Base-by-base conservation (phyloP, 495 filamentous ascomycete species). In the Hamigera avellanea region DNA sequence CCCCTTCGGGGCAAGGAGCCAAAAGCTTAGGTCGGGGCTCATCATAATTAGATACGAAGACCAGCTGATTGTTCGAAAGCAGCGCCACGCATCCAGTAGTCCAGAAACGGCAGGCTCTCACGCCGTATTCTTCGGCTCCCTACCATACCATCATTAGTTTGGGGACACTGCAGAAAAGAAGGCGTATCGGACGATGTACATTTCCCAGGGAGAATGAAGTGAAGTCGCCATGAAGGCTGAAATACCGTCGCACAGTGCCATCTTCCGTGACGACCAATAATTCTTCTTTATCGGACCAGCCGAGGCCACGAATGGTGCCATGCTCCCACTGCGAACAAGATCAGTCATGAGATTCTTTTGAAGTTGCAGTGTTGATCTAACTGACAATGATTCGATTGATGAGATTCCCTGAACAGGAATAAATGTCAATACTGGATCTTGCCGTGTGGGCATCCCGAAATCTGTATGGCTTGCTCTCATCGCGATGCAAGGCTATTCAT, bases 221-320 rank as follows among this genome's bases (percentile, higher is more conserved):
- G 56, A 98, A 98, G 46, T 96, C 88, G 27, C 83, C 83, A 56
- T 93, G 81, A 21, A 98, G 61, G 49, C 94, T 84, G 49, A 81
- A 84, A 52, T 96, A 98, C 52, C 83, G 89, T 39, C 87, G 70
- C 18, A 96, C 89, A 7, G 78, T 87, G 35, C 91, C 91, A 49
- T 96, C 91, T 39, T 82, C 75, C 2, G 86, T 83, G 33, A 95
- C 76, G 3, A 93, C 80, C 6, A 98, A 64, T 12, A 98, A 71
- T 56, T 86, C 84, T 69, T 98, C 91, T 44, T 95, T 86, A 50
- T 94, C 91, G 23, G 88, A 95, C 91, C 91, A 98, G 14, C 91
- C 91, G 13, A 96, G 69, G 8, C 86, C 87, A 53, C 79, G 79
- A 46, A 98, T 85, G 2, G 79, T 70, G 19, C 86, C 86, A 66